These are phyloP conservation scores for Oryza nivara DNA, from an alignment of 176 grass and related monocot species.

Conservation along the genomic window DNA sequence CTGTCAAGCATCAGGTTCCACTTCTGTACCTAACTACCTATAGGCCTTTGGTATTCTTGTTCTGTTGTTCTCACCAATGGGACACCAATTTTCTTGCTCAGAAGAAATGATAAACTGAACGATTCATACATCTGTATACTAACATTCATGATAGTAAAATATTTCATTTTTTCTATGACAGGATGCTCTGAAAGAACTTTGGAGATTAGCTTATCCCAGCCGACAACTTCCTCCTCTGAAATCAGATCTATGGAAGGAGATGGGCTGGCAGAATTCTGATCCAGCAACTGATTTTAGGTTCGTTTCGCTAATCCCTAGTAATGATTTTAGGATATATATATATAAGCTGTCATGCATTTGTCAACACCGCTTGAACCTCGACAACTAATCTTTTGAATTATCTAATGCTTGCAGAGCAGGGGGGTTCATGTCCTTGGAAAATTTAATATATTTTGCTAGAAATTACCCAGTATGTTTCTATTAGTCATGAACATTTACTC, in stretches of 20 bases:
- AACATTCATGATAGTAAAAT: neutral
- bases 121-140: too few species aligned
- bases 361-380: constrained; percentile 17
- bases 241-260: constrained; percentile 91
- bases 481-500: constrained; percentile 23
- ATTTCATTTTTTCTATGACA: constrained; percentile 20
- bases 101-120: neutral
- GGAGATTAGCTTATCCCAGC: constrained; percentile 76
- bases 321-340: constrained; percentile 2
- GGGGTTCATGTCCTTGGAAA: constrained; percentile 81
- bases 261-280: constrained; percentile 93
- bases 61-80: constrained; percentile 15
- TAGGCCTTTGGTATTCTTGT: constrained; percentile 11
- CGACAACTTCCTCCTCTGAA: constrained; percentile 73
- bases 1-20: constrained; percentile 66
- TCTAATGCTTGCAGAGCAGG: constrained; percentile 50
- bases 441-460: constrained; percentile 75
- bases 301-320: neutral
- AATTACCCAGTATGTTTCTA: constrained; percentile 62
- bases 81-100: constrained; percentile 33
- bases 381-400: constrained; percentile 22
- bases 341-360: constrained; percentile 10
- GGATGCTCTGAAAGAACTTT: constrained; percentile 91
- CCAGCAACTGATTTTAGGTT: constrained; percentile 92
- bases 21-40: neutral